Evolutionary conservation across 495 filamentous ascomycete genomes (phyloP).

Genomic region (Neurospora sp.): DNA sequence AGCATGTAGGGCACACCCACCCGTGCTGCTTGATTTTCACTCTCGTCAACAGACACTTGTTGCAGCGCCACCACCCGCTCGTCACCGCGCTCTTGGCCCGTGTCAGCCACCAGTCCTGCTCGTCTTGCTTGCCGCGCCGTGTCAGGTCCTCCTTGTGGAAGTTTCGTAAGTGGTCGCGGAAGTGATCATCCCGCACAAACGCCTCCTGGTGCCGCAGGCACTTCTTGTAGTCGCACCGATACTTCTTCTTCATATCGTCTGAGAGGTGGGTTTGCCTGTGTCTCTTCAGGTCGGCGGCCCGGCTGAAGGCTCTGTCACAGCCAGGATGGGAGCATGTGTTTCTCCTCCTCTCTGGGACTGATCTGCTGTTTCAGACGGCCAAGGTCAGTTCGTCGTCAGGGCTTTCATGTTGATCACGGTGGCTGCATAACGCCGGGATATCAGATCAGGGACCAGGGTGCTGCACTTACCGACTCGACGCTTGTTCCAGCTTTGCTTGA

Average conservation of each 20-base stretch:
- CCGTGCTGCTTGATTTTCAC: constrained; percentile 22
- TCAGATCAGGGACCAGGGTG: not conserved
- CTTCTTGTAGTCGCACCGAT: constrained; percentile 30
- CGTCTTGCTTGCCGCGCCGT: constrained; percentile 16
- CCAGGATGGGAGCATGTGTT: constrained; percentile 18
- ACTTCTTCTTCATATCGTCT: constrained; percentile 24
- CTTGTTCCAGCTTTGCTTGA: not conserved
- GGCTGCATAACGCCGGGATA: not conserved
- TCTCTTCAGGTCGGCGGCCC: constrained; percentile 38
- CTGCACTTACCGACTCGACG: not conserved
- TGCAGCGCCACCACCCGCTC: constrained; percentile 39
- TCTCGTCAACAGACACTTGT: constrained; percentile 27
- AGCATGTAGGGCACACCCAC: constrained; percentile 33
- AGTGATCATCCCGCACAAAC: constrained; percentile 36
- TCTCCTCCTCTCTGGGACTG: not conserved
- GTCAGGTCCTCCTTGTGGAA: constrained; percentile 40
- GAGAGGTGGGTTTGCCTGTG: constrained; percentile 31
- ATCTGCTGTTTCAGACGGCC: not conserved
- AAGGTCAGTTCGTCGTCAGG: not conserved
- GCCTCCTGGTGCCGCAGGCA: constrained; percentile 26
- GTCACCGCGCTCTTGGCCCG: constrained; percentile 12
- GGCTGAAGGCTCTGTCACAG: constrained; percentile 28
- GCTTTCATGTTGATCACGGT: not conserved
- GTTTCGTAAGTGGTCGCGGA: constrained; percentile 39
- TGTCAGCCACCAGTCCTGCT: constrained; percentile 12